These are phyloP conservation scores for Macrophomina phaseolina DNA, from an alignment of 2,329 filamentous ascomycete species.

Conservation along the genomic window DNA sequence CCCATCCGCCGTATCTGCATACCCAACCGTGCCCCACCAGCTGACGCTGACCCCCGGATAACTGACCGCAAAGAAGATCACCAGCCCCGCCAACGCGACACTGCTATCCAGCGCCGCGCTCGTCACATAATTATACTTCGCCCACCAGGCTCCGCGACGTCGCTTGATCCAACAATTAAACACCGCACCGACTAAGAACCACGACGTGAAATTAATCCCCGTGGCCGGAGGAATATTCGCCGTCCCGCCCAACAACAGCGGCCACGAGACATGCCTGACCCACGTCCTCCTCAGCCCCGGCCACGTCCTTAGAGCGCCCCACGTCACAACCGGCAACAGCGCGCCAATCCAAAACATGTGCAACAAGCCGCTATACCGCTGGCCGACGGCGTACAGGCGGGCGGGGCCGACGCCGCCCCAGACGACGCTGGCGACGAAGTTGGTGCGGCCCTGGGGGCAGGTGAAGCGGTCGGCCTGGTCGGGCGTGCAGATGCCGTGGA, in stretches of 20 bases:
- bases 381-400: slow-evolving; percentile 69
- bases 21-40: slow-evolving; percentile 67
- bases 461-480: slow-evolving; percentile 50
- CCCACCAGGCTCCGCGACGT: slow-evolving; percentile 74
- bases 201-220: slow-evolving; percentile 72
- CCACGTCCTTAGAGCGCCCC: slow-evolving; percentile 66
- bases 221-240: slow-evolving; percentile 65
- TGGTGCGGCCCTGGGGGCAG: slow-evolving; percentile 63
- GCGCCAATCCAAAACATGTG: slow-evolving; percentile 76
- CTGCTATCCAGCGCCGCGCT: slow-evolving; percentile 74
- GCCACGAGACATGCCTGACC: slow-evolving; percentile 68
- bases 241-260: slow-evolving; percentile 34
- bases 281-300: slow-evolving; percentile 70
- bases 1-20: slow-evolving; percentile 54
- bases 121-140: slow-evolving; percentile 78
- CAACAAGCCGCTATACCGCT: slow-evolving; percentile 68
- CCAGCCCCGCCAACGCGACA: slow-evolving; percentile 67
- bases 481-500: slow-evolving; percentile 66
- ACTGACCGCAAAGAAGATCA: slow-evolving; percentile 73
- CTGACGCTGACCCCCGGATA: slow-evolving; percentile 62
- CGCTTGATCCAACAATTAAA: slow-evolving; percentile 73
- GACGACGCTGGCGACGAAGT: slow-evolving; percentile 67
- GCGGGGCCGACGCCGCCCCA: slow-evolving; percentile 74
- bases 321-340: slow-evolving; percentile 63
- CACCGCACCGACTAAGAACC: slow-evolving; percentile 69